Base-by-base conservation (phyloP, 164 flowering plant species). In the Hamamelis virginiana region DNA sequence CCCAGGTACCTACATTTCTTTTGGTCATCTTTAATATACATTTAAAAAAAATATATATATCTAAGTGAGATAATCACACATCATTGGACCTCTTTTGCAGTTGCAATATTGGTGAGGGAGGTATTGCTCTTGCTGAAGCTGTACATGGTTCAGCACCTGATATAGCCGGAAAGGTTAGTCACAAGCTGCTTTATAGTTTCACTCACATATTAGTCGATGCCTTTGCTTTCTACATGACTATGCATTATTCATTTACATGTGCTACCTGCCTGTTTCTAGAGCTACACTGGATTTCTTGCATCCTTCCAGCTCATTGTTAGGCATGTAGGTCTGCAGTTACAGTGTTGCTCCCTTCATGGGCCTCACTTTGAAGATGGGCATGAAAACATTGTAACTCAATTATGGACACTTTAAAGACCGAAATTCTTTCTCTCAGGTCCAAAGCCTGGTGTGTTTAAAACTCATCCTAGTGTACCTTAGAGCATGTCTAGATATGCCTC, bases 71-170 rank as follows among this genome's bases (percentile, higher is more conserved):
- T 69, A 16, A 65, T 65, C 66, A 75, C 9, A 75, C 75, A 45
- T 21, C 16, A 51, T 56, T 50, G 28, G 50, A 19, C 59, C 41
- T 68, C 27, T 8, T 62, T 4, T 72, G 52, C 83, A 94, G 98
- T 75, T 89, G 92, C 76, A 95, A 95, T 69, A 95, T 95, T 74
- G 99, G 99, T 53, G 97, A 92, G 86, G 92, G 91, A 66, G 99
- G 99, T 64, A 89, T 95, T 79, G 94, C 94, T 47, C 90, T 95
- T 68, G 99, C 99, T 73, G 99, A 95, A 80, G 99, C 98, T 74
- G 99, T 95, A 22, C 99, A 95, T 85, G 99, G 99, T 66, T 95
- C 98, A 44, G 98, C 98, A 15, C 98, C 98, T 78, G 98, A 95
- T 82, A 95, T 95, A 68, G 98, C 97, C 62, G 98, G 98, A 71